These are phyloP conservation scores for Mesotaenium endlicherianum DNA, from an alignment of 139 green algal species.

Conservation along the genomic window DNA sequence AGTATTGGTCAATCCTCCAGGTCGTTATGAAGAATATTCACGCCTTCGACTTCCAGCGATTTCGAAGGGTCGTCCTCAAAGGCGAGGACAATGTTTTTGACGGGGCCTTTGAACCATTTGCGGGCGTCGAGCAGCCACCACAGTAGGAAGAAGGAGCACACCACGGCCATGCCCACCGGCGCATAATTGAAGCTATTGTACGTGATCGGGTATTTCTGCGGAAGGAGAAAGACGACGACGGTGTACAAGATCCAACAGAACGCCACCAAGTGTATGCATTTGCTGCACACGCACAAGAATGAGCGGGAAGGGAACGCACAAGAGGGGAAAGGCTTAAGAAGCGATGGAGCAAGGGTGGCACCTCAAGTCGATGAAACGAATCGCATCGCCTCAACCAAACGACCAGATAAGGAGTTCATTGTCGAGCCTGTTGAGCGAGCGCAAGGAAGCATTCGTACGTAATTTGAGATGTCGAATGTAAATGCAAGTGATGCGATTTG, in stretches of 20 bases:
- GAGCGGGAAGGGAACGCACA: background rate
- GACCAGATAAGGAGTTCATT: too few relatives aligned
- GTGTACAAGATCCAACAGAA: constrained; percentile 26
- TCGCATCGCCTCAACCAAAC: background rate
- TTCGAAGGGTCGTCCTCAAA: too few relatives aligned
- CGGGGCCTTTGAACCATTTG: constrained; percentile 19
- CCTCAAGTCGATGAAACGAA: background rate
- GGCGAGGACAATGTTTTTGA: too few relatives aligned
- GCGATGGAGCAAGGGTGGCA: background rate
- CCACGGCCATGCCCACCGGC: background rate
- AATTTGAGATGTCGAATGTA: too few relatives aligned
- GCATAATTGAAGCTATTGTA: constrained; percentile 34
- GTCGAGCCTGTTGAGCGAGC: too few relatives aligned
- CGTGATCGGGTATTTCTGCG: constrained; percentile 1
- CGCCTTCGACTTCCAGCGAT: too few relatives aligned
- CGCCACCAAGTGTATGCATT: background rate
- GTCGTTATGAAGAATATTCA: too few relatives aligned
- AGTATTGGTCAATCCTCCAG: too few relatives aligned
- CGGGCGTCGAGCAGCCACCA: constrained; percentile 30
- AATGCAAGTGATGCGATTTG: too few relatives aligned
- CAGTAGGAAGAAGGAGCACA: constrained; percentile 7
- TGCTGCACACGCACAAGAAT: constrained; percentile 1
- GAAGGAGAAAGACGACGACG: constrained; percentile 13
- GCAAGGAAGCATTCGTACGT: too few relatives aligned
- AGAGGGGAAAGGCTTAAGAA: background rate